Percentiles rank a stretch among this genome's conserved stretches.
These are phyloP conservation scores for Kluyveromyces marxianus DNA, from an alignment of 1,139 yeast genomes.

Conservation along the genomic window DNA sequence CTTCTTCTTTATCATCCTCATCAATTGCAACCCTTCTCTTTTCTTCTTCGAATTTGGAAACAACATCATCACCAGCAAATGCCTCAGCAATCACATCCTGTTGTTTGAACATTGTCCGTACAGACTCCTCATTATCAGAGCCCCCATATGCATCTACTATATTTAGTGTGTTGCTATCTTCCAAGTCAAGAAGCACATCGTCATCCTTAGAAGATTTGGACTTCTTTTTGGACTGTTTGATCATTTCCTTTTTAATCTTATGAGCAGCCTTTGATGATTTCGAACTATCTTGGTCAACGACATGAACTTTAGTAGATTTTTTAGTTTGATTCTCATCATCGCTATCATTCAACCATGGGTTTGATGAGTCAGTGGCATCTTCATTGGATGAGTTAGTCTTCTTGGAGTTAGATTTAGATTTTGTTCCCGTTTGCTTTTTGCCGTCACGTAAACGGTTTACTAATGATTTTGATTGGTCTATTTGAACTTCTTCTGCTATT, in stretches of 20 bases:
- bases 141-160: slow-evolving; percentile 41
- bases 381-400: slow-evolving; percentile 1
- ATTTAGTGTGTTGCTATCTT: slow-evolving; percentile 28
- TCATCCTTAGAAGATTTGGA: slow-evolving; percentile 14
- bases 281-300: slow-evolving; percentile 54
- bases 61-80: slow-evolving; percentile 92
- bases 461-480: slow-evolving; percentile 47
- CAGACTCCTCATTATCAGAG: slow-evolving; percentile 33
- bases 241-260: slow-evolving; percentile 43
- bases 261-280: slow-evolving; percentile 38
- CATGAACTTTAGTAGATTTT: slow-evolving; percentile 46
- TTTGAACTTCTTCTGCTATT: slow-evolving; percentile 43
- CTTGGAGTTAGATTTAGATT: slow-evolving; percentile 12
- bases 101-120: slow-evolving; percentile 54
- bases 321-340: slow-evolving; percentile 27
- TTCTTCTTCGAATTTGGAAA: slow-evolving; percentile 67
- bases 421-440: slow-evolving; percentile 12
- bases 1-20: slow-evolving; percentile 84
- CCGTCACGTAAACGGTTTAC: slow-evolving; percentile 32
- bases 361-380: slow-evolving; percentile 33
- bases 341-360: slow-evolving; percentile 63
- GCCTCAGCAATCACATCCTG: slow-evolving; percentile 81
- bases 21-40: slow-evolving; percentile 60
- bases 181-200: slow-evolving; percentile 24
- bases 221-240: slow-evolving; percentile 33